Evolutionary conservation across 164 flowering plant species (phyloP).

Genomic region (Euptelea pleiosperma): DNA sequence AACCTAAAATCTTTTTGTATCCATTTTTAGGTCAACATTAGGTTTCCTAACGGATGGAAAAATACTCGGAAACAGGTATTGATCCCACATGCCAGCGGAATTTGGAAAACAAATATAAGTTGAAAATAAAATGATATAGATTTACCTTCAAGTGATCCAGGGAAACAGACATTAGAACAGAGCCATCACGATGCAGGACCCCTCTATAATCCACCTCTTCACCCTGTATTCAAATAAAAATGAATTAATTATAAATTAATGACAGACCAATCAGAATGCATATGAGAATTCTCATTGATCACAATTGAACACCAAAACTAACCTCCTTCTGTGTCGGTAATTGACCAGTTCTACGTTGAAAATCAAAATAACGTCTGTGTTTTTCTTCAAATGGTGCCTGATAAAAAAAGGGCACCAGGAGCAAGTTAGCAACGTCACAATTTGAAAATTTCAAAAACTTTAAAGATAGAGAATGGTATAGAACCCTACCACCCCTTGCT

Average conservation of each 20-base stretch:
- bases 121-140: not conserved
- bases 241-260: no score
- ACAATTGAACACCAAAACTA: slow-evolving; percentile 10
- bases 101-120: not conserved
- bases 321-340: slow-evolving; percentile 93
- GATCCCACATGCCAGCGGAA: not conserved
- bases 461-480: not conserved
- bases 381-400: slow-evolving; percentile 91
- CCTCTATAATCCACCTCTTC: slow-evolving; percentile 97
- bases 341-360: slow-evolving; percentile 91
- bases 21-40: no score
- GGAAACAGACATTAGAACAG: slow-evolving; percentile 91
- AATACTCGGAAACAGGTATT: not conserved
- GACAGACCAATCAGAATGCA: slow-evolving; percentile 3
- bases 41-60: not conserved
- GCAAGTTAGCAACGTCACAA: slow-evolving; percentile 4
- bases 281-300: not conserved
- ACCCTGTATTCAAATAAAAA: slow-evolving; percentile 41
- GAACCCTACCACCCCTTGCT: slow-evolving; percentile 86
- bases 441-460: slow-evolving; percentile 3
- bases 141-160: slow-evolving; percentile 82
- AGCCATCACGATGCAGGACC: slow-evolving; percentile 95
- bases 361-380: slow-evolving; percentile 87
- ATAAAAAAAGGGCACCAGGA: slow-evolving; percentile 4
- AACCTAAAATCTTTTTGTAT: no score